Percentiles rank a stretch among this genome's conserved stretches.
These are phyloP conservation scores for Globisporangium cederbergense DNA, from an alignment of 352 stramenopile species.

Conservation along the genomic window DNA sequence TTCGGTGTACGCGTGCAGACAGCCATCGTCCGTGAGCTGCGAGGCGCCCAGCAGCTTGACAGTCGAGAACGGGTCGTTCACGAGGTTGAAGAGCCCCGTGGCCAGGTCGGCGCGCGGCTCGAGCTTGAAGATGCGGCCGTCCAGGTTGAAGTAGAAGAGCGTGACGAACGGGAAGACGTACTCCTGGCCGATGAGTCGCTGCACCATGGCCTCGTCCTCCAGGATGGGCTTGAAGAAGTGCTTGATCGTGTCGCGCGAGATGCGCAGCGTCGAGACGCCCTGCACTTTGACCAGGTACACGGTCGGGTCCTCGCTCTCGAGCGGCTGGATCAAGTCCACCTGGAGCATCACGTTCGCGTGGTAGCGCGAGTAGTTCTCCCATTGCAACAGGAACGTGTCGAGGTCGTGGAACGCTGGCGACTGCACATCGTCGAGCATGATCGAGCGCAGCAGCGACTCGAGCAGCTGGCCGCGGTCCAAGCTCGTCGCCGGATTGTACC, in stretches of 20 bases:
- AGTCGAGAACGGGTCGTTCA: slow-evolving; percentile 52
- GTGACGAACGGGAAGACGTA: slow-evolving; percentile 55
- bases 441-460: slow-evolving; percentile 39
- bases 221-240: slow-evolving; percentile 62
- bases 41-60: slow-evolving; percentile 52
- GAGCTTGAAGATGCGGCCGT: slow-evolving; percentile 43
- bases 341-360: slow-evolving; percentile 39
- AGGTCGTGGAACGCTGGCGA: slow-evolving; percentile 44
- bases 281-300: slow-evolving; percentile 39
- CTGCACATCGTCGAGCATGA: slow-evolving; percentile 49
- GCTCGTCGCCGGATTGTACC: slow-evolving; percentile 36
- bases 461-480: slow-evolving; percentile 18
- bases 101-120: slow-evolving; percentile 53
- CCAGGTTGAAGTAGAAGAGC: slow-evolving; percentile 52
- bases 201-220: slow-evolving; percentile 54
- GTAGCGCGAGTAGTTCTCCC: slow-evolving; percentile 61
- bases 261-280: slow-evolving; percentile 42
- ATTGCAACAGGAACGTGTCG: slow-evolving; percentile 53
- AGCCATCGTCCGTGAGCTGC: slow-evolving; percentile 47
- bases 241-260: slow-evolving; percentile 58
- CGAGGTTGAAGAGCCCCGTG: slow-evolving; percentile 43
- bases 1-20: slow-evolving; percentile 47
- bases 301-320: slow-evolving; percentile 32
- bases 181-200: slow-evolving; percentile 52
- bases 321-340: slow-evolving; percentile 31